Percentiles rank a stretch among this genome's conserved stretches.
Conservation (phyloP, 352 stramenopile genomes). For the Phytopythium ostracodes region DNA sequence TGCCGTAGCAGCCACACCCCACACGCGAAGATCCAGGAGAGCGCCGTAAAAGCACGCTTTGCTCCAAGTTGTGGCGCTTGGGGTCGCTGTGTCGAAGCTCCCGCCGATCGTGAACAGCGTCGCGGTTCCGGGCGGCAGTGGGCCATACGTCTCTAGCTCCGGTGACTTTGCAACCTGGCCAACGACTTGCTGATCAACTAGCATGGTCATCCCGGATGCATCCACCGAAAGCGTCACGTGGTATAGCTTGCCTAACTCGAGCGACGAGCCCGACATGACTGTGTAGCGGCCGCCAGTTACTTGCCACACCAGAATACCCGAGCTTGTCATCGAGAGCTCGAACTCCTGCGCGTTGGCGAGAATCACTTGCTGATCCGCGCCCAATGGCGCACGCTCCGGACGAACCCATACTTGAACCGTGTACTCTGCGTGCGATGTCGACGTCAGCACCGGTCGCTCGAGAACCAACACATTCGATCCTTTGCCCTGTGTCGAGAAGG, state of each 20-base stretch:
- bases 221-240: constrained; percentile 60
- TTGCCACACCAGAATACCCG: constrained; percentile 47
- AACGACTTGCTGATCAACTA: constrained; percentile 40
- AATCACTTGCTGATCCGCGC: constrained; percentile 36
- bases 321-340: constrained; percentile 33
- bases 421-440: constrained; percentile 45
- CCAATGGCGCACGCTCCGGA: constrained; percentile 16
- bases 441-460: constrained; percentile 57
- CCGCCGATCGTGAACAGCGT: constrained; percentile 49
- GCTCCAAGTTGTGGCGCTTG: constrained; percentile 9
- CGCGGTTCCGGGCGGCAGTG: constrained; percentile 17
- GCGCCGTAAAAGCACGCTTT: constrained; percentile 50
- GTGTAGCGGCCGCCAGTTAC: constrained; percentile 33
- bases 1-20: constrained; percentile 27
- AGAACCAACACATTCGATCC: constrained; percentile 46
- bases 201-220: constrained; percentile 28
- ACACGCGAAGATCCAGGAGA: constrained; percentile 72
- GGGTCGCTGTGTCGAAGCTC: constrained; percentile 29
- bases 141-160: constrained; percentile 17
- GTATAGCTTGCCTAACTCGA: constrained; percentile 48
- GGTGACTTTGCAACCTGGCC: constrained; percentile 25
- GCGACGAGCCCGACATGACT: constrained; percentile 28
- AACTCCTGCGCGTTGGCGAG: constrained; percentile 64
- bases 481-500: constrained; percentile 57
- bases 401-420: constrained; percentile 71